A percentile compares a stretch with the other conserved stretches of the same genome.
phyloP scores from a whole-genome alignment of 2,329 filamentous ascomycete genomes.

The Paraphoma sp. region DNA sequence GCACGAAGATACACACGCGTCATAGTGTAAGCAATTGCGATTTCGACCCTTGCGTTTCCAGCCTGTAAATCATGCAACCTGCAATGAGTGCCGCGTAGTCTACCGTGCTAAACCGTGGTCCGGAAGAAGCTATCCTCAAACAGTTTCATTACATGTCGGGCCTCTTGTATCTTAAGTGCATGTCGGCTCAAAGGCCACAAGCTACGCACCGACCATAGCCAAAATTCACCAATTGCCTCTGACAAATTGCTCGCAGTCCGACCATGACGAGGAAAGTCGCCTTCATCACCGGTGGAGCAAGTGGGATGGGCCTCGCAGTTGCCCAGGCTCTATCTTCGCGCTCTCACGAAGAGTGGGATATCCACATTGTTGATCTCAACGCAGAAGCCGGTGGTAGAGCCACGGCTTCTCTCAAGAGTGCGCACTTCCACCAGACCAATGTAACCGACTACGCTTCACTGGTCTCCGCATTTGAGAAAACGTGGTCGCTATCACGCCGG shows the following conservation, averaged over 20 bases:
- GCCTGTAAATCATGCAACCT: too few species aligned
- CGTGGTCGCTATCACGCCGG: constrained; percentile 43
- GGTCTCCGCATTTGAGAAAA: constrained; percentile 45
- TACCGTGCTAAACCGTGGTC: too few species aligned
- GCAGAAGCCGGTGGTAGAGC: constrained; percentile 42
- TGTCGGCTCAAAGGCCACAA: too few species aligned
- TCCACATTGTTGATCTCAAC: constrained; percentile 53
- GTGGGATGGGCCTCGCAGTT: constrained; percentile 56
- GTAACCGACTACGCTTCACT: constrained; percentile 47
- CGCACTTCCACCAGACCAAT: constrained; percentile 50
- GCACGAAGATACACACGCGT: too few species aligned
- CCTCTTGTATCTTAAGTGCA: too few species aligned
- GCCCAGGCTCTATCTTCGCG: constrained; percentile 47
- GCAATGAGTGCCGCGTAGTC: too few species aligned
- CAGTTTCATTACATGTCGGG: too few species aligned
- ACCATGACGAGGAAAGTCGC: constrained; percentile 52
- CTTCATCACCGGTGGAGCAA: constrained; percentile 79
- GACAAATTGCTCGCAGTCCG: neutral
- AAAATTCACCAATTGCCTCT: neutral
- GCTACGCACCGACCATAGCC: too few species aligned
- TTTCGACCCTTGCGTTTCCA: too few species aligned
- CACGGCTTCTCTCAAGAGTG: constrained; percentile 28
- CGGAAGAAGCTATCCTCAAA: neutral
- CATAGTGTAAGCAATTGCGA: too few species aligned
- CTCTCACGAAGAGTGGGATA: constrained; percentile 41